Conservation (phyloP, 1,284 basidiomycete genomes). For the Ustilago nuda region DNA sequence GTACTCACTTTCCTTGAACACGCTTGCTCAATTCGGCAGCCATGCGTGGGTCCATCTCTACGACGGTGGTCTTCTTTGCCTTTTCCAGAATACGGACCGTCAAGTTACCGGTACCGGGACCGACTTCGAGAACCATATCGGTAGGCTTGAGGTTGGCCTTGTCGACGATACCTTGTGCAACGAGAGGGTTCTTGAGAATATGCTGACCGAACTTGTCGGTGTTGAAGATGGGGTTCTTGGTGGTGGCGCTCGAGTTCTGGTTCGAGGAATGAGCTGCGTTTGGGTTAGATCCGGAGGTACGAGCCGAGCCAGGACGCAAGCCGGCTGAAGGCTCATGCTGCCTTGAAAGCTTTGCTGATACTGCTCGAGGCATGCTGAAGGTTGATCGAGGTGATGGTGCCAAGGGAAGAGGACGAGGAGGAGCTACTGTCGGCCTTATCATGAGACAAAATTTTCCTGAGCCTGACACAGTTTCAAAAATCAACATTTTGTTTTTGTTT, state of each 20-base stretch:
- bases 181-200: conserved; percentile 92
- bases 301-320: conserved; percentile 71
- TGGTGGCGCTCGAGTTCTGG: conserved; percentile 60
- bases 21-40: conserved; percentile 96
- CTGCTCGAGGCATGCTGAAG: conserved; percentile 85
- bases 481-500: neutral
- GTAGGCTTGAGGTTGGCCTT: conserved; percentile 93
- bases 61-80: conserved; percentile 89
- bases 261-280: conserved; percentile 57
- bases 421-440: neutral
- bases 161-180: conserved; percentile 77
- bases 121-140: conserved; percentile 96
- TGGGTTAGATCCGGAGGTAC: conserved; percentile 65
- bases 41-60: conserved; percentile 99
- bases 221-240: conserved; percentile 73
- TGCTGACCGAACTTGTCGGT: conserved; percentile 95
- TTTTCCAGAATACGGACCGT: conserved; percentile 94
- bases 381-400: conserved; percentile 17
- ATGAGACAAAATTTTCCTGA: conserved; percentile 22
- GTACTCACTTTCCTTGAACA: conserved; percentile 93
- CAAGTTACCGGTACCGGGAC: conserved; percentile 97
- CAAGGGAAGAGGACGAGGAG: neutral
- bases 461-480: neutral
- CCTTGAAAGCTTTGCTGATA: conserved; percentile 81
- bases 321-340: conserved; percentile 81